Percentiles rank a stretch among this genome's conserved stretches.
phyloP scores from a whole-genome alignment of 495 filamentous ascomycete genomes.

The Aspergillus cavernicola region DNA sequence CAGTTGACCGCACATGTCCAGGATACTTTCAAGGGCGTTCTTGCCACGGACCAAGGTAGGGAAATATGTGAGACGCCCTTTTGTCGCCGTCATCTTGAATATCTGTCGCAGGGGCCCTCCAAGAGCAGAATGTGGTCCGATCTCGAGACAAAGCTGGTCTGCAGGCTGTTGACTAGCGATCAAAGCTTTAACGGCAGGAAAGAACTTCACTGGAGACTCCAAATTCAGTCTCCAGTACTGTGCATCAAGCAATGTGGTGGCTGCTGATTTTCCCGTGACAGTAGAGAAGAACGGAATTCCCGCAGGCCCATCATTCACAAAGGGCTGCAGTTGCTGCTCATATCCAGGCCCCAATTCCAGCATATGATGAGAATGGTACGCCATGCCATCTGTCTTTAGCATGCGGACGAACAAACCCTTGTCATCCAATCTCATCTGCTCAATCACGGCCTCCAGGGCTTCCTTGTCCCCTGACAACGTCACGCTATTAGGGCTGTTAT shows the following conservation, averaged over 20 bases:
- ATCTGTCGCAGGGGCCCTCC: constrained; percentile 10
- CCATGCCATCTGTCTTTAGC: neutral
- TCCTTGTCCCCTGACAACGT: constrained; percentile 26
- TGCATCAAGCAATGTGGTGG: constrained; percentile 19
- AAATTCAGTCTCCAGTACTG: constrained; percentile 41
- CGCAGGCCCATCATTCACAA: neutral
- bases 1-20: constrained; percentile 17
- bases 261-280: constrained; percentile 22
- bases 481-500: constrained; percentile 20
- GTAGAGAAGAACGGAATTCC: constrained; percentile 23
- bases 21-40: neutral
- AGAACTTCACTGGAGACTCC: constrained; percentile 31
- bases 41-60: constrained; percentile 9
- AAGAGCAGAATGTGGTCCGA: constrained; percentile 15
- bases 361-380: constrained; percentile 1
- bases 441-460: constrained; percentile 29
- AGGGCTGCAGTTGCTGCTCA: constrained; percentile 12
- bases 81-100: neutral
- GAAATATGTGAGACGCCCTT: neutral
- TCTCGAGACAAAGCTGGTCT: constrained; percentile 12
- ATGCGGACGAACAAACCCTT: constrained; percentile 37
- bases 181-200: constrained; percentile 22
- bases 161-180: constrained; percentile 9
- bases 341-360: neutral
- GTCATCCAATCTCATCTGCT: constrained; percentile 31